Evolutionary conservation across 768 basidiomycete genomes (phyloP).

Genomic region (Daedaleopsis nitida): DNA sequence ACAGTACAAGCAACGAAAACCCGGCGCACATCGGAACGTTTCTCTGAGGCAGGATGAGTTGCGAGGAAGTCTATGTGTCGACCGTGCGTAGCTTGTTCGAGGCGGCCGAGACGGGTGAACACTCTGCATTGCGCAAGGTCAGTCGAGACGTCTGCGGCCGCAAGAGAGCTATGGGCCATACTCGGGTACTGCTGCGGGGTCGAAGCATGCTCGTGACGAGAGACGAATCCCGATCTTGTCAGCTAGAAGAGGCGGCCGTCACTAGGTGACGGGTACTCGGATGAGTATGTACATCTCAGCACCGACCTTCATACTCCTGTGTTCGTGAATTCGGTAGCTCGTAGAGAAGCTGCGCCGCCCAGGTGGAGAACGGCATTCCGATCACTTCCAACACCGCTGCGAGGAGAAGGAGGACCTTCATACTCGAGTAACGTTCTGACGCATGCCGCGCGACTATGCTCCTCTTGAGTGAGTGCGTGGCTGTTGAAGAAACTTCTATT

Average conservation of each 20-base stretch:
- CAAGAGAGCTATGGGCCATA: conserved; percentile 34
- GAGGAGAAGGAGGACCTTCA: conserved; percentile 44
- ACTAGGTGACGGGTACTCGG: too few relatives aligned
- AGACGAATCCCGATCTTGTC: conserved; percentile 84
- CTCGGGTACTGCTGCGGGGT: conserved; percentile 77
- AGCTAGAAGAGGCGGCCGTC: conserved; percentile 52
- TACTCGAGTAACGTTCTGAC: conserved; percentile 47
- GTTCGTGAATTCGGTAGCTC: conserved; percentile 83
- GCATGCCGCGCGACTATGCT: conserved; percentile 42
- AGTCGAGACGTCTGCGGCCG: not conserved
- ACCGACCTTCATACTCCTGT: conserved; percentile 77
- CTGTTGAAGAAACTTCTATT: conserved; percentile 7
- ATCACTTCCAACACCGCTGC: conserved; percentile 46
- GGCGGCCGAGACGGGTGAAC: conserved; percentile 64
- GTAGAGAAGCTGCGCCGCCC: conserved; percentile 53
- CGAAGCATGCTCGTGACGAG: conserved; percentile 83
- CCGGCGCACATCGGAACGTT: conserved; percentile 65
- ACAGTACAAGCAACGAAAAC: not conserved
- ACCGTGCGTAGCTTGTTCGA: conserved; percentile 46
- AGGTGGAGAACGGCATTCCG: conserved; percentile 53
- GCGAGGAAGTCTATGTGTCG: conserved; percentile 59
- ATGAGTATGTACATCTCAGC: not conserved
- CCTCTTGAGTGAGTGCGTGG: not conserved
- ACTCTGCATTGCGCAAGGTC: conserved; percentile 44
- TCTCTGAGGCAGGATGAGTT: conserved; percentile 80